These are phyloP conservation scores for Claviceps monticola DNA, from an alignment of 2,329 filamentous ascomycete genomes.

Conservation along the genomic window DNA sequence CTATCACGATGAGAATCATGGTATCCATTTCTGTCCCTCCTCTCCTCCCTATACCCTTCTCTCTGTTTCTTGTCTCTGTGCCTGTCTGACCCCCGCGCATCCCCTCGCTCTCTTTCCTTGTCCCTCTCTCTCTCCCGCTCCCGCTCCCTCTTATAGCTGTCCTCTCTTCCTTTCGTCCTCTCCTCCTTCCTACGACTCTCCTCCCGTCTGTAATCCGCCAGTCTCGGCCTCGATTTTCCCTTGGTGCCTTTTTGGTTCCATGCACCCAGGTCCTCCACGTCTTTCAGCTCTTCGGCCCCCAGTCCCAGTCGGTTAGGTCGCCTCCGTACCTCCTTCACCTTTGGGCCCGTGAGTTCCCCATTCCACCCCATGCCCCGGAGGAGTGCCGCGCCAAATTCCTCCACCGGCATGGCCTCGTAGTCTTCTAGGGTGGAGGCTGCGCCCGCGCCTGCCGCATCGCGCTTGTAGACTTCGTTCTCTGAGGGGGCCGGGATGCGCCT, in stretches of 20 bases:
- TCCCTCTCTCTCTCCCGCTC: slow-evolving; percentile 21
- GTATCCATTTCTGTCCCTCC: background rate
- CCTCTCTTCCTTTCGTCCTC: slow-evolving; percentile 24
- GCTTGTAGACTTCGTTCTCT: slow-evolving; percentile 55
- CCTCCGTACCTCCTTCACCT: slow-evolving; percentile 49
- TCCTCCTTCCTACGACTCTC: slow-evolving; percentile 30
- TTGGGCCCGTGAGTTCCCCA: slow-evolving; percentile 40
- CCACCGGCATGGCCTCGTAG: slow-evolving; percentile 80
- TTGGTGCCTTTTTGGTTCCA: slow-evolving; percentile 61
- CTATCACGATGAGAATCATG: slow-evolving; percentile 9
- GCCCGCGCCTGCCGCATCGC: slow-evolving; percentile 58
- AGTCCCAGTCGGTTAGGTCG: slow-evolving; percentile 75
- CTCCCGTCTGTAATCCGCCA: slow-evolving; percentile 36
- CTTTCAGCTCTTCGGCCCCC: slow-evolving; percentile 70
- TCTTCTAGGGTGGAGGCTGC: slow-evolving; percentile 66
- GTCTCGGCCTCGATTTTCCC: slow-evolving; percentile 26
- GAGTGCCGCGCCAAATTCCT: slow-evolving; percentile 85
- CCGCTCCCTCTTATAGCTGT: slow-evolving; percentile 34
- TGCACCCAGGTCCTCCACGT: slow-evolving; percentile 57
- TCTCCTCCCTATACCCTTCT: background rate
- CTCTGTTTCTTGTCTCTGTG: slow-evolving; percentile 10
- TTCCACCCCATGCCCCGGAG: slow-evolving; percentile 95
- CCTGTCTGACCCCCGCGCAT: slow-evolving; percentile 17
- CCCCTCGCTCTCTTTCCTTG: slow-evolving; percentile 24
- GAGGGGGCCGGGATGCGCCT: slow-evolving; percentile 37